Conservation (phyloP, 441 rosid genomes). For the Raphanus hybrid region DNA sequence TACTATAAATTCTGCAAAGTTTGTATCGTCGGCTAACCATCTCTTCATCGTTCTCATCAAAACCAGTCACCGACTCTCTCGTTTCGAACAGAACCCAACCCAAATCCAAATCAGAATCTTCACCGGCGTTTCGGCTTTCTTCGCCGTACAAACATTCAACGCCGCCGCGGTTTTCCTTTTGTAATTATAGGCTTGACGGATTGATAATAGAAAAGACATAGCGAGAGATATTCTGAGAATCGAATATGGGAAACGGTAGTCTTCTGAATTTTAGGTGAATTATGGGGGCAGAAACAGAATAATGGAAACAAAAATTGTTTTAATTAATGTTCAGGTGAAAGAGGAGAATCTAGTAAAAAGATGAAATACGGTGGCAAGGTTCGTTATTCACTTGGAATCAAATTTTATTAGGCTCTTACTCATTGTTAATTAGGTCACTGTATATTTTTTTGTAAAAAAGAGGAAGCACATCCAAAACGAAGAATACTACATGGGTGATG, state of each 20-base stretch:
- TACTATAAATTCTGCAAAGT: neutral
- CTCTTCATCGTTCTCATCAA: neutral
- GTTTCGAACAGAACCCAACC: neutral
- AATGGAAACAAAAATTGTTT: neutral
- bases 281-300: neutral
- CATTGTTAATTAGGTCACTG: neutral
- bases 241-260: too few relatives aligned
- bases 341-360: constrained; percentile 65
- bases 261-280: neutral
- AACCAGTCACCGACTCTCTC: neutral
- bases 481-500: constrained; percentile 54
- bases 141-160: neutral
- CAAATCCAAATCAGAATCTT: neutral
- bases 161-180: neutral
- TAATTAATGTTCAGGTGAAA: constrained; percentile 55
- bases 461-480: constrained; percentile 54
- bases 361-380: constrained; percentile 62
- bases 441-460: constrained; percentile 34
- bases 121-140: neutral
- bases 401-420: neutral
- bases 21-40: neutral
- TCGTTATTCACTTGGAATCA: neutral
- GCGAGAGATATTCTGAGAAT: too few relatives aligned
- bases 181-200: too few relatives aligned
- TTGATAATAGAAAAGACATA: too few relatives aligned